Evolutionary conservation across 179 eudicot genomes (phyloP).

Genomic region (Gypsophila paniculata): DNA sequence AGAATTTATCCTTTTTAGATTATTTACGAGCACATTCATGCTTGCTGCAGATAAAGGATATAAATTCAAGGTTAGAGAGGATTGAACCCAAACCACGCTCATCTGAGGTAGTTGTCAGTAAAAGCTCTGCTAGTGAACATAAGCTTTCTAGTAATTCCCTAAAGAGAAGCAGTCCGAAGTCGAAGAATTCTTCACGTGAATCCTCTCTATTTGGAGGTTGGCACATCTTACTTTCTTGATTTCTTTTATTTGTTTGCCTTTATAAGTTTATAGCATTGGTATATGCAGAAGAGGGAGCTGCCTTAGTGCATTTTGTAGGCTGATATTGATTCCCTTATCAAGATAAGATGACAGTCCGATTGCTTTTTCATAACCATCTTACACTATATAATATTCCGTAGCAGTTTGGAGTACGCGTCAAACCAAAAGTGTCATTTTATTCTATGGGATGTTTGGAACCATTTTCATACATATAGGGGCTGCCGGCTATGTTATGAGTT

Average conservation of each 20-base stretch:
- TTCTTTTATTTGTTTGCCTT: neutral
- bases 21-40: neutral
- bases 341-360: neutral
- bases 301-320: conserved; percentile 4
- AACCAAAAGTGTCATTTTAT: neutral
- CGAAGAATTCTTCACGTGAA: conserved; percentile 68
- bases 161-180: conserved; percentile 86
- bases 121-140: conserved; percentile 41
- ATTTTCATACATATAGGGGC: neutral
- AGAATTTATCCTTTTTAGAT: neutral
- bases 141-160: conserved; percentile 47
- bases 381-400: conserved; percentile 2
- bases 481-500: neutral
- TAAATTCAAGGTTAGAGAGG: conserved; percentile 78
- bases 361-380: neutral
- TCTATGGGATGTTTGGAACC: neutral
- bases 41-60: conserved; percentile 72
- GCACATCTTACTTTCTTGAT: conserved; percentile 22
- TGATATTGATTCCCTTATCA: conserved; percentile 8
- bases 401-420: neutral
- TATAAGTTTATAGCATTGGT: neutral
- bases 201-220: conserved; percentile 83
- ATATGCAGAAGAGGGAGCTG: conserved; percentile 1
- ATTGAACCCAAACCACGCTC: conserved; percentile 78
- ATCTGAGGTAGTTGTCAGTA: conserved; percentile 50